Percentiles rank a stretch among this genome's conserved stretches.
phyloP scores from a whole-genome alignment of 2,329 filamentous ascomycete genomes.

The Coniochaeta prunicola region DNA sequence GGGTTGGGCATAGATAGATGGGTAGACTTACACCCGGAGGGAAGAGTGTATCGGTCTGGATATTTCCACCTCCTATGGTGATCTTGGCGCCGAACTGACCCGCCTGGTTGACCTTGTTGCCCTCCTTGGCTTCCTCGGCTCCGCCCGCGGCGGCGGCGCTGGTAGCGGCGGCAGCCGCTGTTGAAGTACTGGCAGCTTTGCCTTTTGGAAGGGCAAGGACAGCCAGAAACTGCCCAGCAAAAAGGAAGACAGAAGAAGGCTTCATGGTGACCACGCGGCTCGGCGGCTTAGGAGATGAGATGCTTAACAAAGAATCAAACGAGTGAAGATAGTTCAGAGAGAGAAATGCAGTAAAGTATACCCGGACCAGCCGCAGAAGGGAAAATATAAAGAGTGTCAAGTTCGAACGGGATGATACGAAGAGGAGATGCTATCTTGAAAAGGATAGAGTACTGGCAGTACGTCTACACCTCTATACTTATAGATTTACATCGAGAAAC shows the following conservation, averaged over 20 bases:
- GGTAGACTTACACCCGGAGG: constrained; percentile 22
- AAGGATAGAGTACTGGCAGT: background rate
- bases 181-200: background rate
- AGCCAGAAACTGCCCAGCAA: background rate
- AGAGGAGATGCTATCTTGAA: background rate
- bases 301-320: background rate
- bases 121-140: constrained; percentile 11
- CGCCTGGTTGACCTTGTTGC: constrained; percentile 22
- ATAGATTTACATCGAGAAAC: background rate
- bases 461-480: background rate
- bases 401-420: background rate
- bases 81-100: constrained; percentile 21
- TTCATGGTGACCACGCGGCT: background rate
- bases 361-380: background rate
- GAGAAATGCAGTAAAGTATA: background rate
- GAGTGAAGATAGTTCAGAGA: background rate
- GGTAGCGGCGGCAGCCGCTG: constrained; percentile 1
- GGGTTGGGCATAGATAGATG: background rate
- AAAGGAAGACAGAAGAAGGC: background rate
- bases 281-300: background rate
- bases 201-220: background rate
- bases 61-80: constrained; percentile 20
- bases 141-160: background rate
- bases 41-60: constrained; percentile 24
- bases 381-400: background rate